Evolutionary conservation across 139 green algal species (phyloP).

Genomic region (Coelastrella sp.): DNA sequence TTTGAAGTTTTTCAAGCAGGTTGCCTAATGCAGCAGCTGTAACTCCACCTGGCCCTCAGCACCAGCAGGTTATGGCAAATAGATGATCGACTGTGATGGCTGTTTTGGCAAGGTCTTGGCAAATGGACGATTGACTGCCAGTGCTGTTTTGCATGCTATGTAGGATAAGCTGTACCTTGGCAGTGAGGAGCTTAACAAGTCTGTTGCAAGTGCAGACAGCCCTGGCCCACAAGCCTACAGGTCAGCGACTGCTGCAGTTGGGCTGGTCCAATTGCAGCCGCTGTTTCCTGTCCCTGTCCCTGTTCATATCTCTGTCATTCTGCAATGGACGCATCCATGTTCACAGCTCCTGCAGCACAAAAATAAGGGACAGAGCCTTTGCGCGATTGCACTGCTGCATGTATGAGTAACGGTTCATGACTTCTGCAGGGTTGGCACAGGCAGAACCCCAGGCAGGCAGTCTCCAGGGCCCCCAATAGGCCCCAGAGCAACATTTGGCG

Average conservation of each 20-base stretch:
- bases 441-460: not conserved
- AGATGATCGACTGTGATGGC: too few species aligned
- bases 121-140: too few species aligned
- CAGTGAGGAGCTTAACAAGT: conserved; percentile 1
- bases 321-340: not conserved
- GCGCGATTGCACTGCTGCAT: too few species aligned
- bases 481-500: not conserved
- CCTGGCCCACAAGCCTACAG: conserved; percentile 15
- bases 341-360: not conserved
- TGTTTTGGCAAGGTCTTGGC: too few species aligned
- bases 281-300: too few species aligned
- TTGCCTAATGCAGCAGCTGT: too few species aligned
- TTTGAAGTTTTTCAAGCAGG: too few species aligned
- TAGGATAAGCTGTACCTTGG: conserved; percentile 35
- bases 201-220: not conserved
- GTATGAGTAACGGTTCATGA: not conserved
- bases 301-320: too few species aligned
- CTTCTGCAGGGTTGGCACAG: not conserved
- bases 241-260: not conserved
- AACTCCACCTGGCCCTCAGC: too few species aligned
- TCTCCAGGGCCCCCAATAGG: not conserved
- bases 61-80: too few species aligned
- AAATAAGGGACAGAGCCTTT: not conserved
- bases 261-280: too few species aligned
- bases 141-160: not conserved